These are phyloP conservation scores for Ampelomyces quisqualis DNA, from an alignment of 2,329 filamentous ascomycete species.

Conservation along the genomic window DNA sequence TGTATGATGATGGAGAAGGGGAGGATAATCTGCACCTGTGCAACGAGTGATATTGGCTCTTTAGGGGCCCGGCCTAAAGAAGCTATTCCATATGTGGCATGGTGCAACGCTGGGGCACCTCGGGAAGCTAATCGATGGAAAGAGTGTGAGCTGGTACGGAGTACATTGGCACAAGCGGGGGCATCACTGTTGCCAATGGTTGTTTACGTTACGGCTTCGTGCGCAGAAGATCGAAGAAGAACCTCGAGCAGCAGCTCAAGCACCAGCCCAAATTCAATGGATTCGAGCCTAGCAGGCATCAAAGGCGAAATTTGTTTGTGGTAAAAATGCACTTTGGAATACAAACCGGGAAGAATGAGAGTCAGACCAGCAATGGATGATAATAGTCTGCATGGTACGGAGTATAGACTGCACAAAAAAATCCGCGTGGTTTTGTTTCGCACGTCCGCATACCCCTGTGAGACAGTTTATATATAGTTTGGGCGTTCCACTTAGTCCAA, in stretches of 20 bases:
- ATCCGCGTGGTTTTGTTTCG: too few species aligned
- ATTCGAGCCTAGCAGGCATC: conserved; percentile 2
- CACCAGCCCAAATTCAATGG: too few species aligned
- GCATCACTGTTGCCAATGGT: conserved; percentile 32
- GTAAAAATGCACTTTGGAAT: too few species aligned
- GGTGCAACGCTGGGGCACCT: too few species aligned
- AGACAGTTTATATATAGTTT: neutral
- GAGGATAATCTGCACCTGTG: neutral
- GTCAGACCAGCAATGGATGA: too few species aligned
- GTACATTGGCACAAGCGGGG: conserved; percentile 39
- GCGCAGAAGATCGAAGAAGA: conserved; percentile 36
- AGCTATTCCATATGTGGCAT: neutral
- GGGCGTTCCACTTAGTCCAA: neutral
- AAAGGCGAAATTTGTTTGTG: too few species aligned
- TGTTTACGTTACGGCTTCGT: conserved; percentile 33
- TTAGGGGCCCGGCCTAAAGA: too few species aligned
- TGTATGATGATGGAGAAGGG: neutral
- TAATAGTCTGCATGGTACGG: too few species aligned
- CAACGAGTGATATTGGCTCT: too few species aligned
- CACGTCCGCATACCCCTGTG: too few species aligned
- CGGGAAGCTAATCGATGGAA: conserved; percentile 8
- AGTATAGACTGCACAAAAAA: too few species aligned
- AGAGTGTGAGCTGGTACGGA: conserved; percentile 41
- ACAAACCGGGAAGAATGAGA: too few species aligned
- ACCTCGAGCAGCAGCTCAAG: conserved; percentile 9